These are phyloP conservation scores for Ustilago lituana DNA, from an alignment of 1,284 basidiomycete genomes.

Conservation along the genomic window DNA sequence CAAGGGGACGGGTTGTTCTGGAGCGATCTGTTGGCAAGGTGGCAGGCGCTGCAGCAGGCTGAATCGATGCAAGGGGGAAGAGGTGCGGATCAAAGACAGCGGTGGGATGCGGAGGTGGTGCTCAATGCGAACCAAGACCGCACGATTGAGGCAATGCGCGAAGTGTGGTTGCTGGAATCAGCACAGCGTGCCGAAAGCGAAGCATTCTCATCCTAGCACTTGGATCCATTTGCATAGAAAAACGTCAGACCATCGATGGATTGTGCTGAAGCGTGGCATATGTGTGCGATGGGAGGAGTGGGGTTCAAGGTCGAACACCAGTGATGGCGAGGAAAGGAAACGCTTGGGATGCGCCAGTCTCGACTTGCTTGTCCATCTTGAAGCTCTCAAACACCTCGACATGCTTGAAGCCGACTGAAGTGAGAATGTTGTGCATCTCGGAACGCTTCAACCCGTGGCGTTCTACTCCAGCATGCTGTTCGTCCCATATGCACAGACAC, in stretches of 20 bases:
- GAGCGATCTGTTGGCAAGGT: conserved; percentile 17
- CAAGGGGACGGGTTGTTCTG: conserved; percentile 6
- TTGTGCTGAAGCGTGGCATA: too few species aligned
- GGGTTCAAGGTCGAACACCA: conserved; percentile 17
- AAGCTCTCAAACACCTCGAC: conserved; percentile 49
- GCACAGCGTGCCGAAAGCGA: neutral
- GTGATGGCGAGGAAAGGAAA: conserved; percentile 47
- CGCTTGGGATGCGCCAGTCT: conserved; percentile 5
- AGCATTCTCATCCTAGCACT: neutral
- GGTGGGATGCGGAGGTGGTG: conserved; percentile 17
- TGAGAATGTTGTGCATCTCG: conserved; percentile 38
- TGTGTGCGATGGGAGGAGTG: too few species aligned
- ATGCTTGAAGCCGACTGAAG: conserved; percentile 26
- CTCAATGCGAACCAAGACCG: conserved; percentile 6
- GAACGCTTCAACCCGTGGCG: conserved; percentile 35
- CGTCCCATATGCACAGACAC: too few species aligned
- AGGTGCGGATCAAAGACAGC: conserved; percentile 8
- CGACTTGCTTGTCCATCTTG: conserved; percentile 34
- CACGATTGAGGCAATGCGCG: conserved; percentile 27
- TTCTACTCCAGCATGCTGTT: conserved; percentile 43
- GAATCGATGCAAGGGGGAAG: neutral
- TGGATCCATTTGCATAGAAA: neutral
- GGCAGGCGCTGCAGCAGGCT: conserved; percentile 19
- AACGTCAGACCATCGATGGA: too few species aligned
- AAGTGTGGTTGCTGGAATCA: conserved; percentile 29